Conservation (phyloP, 2,329 filamentous ascomycete species). For the Xylariaceae sp. region DNA sequence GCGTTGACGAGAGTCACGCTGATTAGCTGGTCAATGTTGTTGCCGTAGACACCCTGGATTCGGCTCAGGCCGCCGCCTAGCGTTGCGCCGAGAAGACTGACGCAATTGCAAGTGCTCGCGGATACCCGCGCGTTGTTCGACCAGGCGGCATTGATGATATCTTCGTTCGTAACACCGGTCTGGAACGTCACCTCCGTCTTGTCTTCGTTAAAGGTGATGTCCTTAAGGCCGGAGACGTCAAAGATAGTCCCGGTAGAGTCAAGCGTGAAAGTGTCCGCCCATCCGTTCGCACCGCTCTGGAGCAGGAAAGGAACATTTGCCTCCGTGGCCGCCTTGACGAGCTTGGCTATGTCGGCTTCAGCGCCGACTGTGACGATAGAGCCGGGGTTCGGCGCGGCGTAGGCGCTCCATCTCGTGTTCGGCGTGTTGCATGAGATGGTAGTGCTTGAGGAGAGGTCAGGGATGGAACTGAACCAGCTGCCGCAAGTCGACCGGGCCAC, state of each 20-base stretch:
- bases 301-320: conserved; percentile 23
- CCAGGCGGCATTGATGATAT: conserved; percentile 25
- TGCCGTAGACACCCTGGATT: conserved; percentile 21
- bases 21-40: conserved; percentile 34
- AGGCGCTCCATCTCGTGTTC: conserved; percentile 22
- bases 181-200: conserved; percentile 26
- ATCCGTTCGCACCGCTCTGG: conserved; percentile 27
- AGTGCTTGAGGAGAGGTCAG: conserved; percentile 9
- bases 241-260: conserved; percentile 22
- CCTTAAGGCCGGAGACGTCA: conserved; percentile 25
- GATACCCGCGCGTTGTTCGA: conserved; percentile 21
- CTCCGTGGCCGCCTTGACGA: conserved; percentile 13
- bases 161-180: conserved; percentile 24
- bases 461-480: not conserved
- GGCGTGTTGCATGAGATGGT: conserved; percentile 10
- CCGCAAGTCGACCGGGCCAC: not conserved
- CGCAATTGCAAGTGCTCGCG: conserved; percentile 30
- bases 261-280: conserved; percentile 24
- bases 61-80: conserved; percentile 24
- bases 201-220: conserved; percentile 21
- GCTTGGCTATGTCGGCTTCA: conserved; percentile 19
- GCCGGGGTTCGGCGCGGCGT: conserved; percentile 14
- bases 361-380: conserved; percentile 14
- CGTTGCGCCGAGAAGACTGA: conserved; percentile 24
- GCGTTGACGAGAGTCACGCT: conserved; percentile 31